Evolutionary conservation across 2,329 filamentous ascomycete species (phyloP), one percentile per base, ranked within the genome.

Genomic region (Aspergillus alliaceus): DNA sequence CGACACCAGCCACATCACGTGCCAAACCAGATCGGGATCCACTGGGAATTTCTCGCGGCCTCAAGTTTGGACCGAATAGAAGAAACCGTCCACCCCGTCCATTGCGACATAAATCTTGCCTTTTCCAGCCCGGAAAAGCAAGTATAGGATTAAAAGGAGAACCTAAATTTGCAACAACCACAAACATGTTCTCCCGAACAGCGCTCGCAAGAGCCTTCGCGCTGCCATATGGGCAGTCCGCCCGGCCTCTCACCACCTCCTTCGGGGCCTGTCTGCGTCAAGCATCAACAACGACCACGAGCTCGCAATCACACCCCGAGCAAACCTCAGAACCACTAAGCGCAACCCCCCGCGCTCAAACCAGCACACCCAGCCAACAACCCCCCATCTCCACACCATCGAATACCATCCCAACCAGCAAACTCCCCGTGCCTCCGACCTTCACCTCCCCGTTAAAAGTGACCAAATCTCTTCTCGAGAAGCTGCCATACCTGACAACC

Each of bases 261-360:
- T 61, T 65, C 68, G 75, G 76, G 66, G 75, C 75, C 65, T 73
- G 69, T 59, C 72, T 80, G 31, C 76, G 78, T 61, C 73, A 77
- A 66, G 68, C 70, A 52, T 67, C 73, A 22, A 65, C 64, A 53
- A 60, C 66, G 61, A 59, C 59, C 57, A 60, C 48, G 60, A 51
- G 64, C 69, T 59, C 69, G 71, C 59, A 68, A 71, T 54, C 66
- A n/a, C 59, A 68, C 63, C 58, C 73, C 56, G 61, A 72, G 62
- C 59, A 69, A 62, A 58, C 75, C 56, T 61, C 72, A 61, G 51
- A 67, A 59, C 67, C 69, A 46, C 54, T 69, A 44, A 66, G 65
- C 49, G 64, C 71, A 24, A 63, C 58, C 14, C 57, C 67, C 8
- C 66, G 64, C 40, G 66, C 60, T 27, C 71, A 68, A 64, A 61